These are phyloP conservation scores for Talinum fruticosum DNA, from an alignment of 148 eudicot genomes.

Conservation along the genomic window DNA sequence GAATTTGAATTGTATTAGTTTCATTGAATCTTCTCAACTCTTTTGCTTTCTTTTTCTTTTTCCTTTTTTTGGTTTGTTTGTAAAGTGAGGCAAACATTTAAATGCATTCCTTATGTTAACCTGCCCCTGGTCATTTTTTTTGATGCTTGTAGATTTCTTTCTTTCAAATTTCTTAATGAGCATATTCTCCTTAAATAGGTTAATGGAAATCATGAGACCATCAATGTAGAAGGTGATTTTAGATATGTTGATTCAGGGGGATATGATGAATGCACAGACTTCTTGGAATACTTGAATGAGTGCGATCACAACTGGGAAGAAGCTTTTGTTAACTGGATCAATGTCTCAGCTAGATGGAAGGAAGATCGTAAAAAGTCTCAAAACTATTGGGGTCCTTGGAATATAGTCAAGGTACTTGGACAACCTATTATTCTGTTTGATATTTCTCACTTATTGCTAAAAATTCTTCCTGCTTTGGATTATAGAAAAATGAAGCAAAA, in stretches of 20 bases:
- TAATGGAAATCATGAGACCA: conserved; percentile 96
- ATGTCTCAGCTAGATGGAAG: conserved; percentile 56
- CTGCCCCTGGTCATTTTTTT: no score
- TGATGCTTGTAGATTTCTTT: background rate
- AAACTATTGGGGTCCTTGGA: conserved; percentile 77
- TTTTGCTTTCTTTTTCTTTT: no score
- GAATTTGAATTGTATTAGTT: no score
- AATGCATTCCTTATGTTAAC: background rate
- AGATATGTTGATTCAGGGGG: conserved; percentile 88
- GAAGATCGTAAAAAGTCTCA: conserved; percentile 51
- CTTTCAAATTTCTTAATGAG: background rate
- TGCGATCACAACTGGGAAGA: conserved; percentile 78
- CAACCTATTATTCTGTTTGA: background rate
- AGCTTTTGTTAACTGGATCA: conserved; percentile 70
- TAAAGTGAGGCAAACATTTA: background rate
- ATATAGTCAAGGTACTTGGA: conserved; percentile 70
- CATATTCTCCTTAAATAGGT: conserved; percentile 40
- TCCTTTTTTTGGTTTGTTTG: background rate
- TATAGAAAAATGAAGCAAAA: background rate
- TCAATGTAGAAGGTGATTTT: conserved; percentile 91
- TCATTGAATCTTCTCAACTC: background rate
- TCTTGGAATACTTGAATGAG: conserved; percentile 69
- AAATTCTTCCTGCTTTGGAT: background rate
- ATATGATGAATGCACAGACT: conserved; percentile 82
- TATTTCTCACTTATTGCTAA: no score